These are phyloP conservation scores for Neurospora sp. DNA, from an alignment of 2,329 filamentous ascomycete genomes.

Conservation along the genomic window DNA sequence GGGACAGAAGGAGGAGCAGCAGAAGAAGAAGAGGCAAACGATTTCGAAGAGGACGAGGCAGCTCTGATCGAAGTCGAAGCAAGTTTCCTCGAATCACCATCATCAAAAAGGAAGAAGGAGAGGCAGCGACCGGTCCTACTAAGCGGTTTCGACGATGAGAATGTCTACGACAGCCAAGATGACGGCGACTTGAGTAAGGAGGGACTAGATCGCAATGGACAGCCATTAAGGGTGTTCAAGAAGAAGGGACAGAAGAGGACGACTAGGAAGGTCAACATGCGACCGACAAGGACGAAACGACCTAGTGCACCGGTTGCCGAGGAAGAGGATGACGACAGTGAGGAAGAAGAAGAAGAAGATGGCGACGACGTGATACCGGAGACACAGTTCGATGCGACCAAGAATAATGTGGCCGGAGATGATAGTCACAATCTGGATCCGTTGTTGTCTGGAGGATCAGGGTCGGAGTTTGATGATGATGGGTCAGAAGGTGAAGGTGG, in stretches of 20 bases:
- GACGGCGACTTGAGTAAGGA: conserved; percentile 31
- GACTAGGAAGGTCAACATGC: conserved; percentile 58
- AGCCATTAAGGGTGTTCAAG: conserved; percentile 57
- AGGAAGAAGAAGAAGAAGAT: conserved; percentile 16
- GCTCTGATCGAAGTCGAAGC: neutral
- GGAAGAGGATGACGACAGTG: conserved; percentile 20
- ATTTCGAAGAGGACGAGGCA: neutral
- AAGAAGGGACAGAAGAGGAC: conserved; percentile 79
- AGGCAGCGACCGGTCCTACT: conserved; percentile 31
- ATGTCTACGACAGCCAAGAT: conserved; percentile 41
- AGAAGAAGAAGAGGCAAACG: neutral
- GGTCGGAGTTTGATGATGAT: conserved; percentile 29
- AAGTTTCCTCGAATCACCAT: neutral
- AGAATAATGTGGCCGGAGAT: conserved; percentile 13
- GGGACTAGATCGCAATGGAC: conserved; percentile 40
- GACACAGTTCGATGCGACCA: conserved; percentile 24
- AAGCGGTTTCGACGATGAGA: conserved; percentile 56
- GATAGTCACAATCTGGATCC: conserved; percentile 26
- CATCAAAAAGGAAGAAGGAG: neutral
- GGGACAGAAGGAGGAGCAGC: neutral
- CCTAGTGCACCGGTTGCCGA: conserved; percentile 24
- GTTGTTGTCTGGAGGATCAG: conserved; percentile 21
- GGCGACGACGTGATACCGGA: conserved; percentile 28
- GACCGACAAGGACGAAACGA: conserved; percentile 39
- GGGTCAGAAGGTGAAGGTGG: conserved; percentile 22